Evolutionary conservation across 768 basidiomycete species (phyloP).

Genomic region (Serendipita sp.): DNA sequence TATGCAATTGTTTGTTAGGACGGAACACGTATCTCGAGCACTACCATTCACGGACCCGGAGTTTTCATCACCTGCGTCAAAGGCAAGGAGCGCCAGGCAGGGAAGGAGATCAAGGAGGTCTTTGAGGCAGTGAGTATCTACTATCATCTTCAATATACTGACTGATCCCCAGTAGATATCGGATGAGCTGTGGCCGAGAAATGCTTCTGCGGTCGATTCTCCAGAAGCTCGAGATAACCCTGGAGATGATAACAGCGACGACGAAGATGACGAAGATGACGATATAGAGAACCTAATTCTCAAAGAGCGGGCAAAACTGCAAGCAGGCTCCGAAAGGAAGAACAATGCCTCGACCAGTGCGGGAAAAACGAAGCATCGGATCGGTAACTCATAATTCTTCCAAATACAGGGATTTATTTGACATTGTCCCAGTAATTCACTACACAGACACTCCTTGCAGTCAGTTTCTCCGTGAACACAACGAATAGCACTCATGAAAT

Average conservation of each 20-base stretch:
- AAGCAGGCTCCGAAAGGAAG: background rate
- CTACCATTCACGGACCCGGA: background rate
- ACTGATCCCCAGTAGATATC: background rate
- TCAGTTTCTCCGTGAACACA: background rate
- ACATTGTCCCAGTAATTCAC: background rate
- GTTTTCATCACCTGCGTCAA: constrained; percentile 1
- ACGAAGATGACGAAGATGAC: constrained; percentile 2
- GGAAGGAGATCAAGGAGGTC: background rate
- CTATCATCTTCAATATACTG: background rate
- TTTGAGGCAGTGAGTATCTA: background rate
- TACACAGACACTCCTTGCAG: background rate
- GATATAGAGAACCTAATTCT: background rate
- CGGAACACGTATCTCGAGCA: background rate
- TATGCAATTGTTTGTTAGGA: background rate
- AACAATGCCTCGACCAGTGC: background rate
- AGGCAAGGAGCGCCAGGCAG: background rate
- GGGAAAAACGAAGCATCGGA: background rate
- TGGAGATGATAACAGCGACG: background rate
- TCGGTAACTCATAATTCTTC: background rate
- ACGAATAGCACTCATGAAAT: background rate
- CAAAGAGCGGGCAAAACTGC: background rate
- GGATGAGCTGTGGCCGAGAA: background rate
- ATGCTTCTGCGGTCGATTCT: background rate
- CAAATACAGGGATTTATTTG: background rate
- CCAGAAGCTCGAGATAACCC: background rate